A percentile compares a stretch with the other conserved stretches of the same genome.
Evolutionary conservation across 371 early-diverging fungal species (phyloP).

Genomic region (Lichtheimia corymbifera): DNA sequence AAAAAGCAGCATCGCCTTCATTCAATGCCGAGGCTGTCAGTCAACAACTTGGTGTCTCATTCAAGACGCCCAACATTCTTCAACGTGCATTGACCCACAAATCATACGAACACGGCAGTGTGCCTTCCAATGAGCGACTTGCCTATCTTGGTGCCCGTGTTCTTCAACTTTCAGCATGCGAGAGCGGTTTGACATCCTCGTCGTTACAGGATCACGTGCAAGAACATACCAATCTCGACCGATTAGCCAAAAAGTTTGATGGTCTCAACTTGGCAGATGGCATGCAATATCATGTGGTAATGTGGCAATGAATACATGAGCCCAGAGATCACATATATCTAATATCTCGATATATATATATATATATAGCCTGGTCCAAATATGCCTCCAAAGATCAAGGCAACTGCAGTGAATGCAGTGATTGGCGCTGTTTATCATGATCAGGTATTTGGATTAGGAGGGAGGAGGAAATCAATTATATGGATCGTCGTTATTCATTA

Average conservation of each 20-base stretch:
- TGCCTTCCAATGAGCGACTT: constrained; percentile 69
- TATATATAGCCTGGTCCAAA: not conserved
- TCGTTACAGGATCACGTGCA: constrained; percentile 15
- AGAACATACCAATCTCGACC: constrained; percentile 5
- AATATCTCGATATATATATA: constrained; percentile 1
- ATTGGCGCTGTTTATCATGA: constrained; percentile 57
- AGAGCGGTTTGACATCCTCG: constrained; percentile 18
- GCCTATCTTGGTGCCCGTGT: constrained; percentile 56
- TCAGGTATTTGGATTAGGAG: constrained; percentile 22
- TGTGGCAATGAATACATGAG: not conserved
- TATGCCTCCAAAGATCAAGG: constrained; percentile 26
- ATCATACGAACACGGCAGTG: constrained; percentile 62
- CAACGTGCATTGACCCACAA: constrained; percentile 73
- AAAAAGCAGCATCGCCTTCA: constrained; percentile 8
- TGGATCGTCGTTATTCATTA: not conserved
- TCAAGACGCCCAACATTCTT: constrained; percentile 50
- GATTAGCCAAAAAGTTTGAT: constrained; percentile 32
- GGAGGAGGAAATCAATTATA: too few relatives aligned
- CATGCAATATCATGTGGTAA: constrained; percentile 40
- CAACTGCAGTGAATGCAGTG: constrained; percentile 45
- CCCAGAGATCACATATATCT: not conserved
- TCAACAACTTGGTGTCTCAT: constrained; percentile 35
- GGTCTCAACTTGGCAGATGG: constrained; percentile 31
- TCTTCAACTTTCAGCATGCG: constrained; percentile 34
- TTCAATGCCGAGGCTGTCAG: constrained; percentile 17